phyloP scores from a whole-genome alignment of 352 stramenopile species.

The Aphanomyces astaci region DNA sequence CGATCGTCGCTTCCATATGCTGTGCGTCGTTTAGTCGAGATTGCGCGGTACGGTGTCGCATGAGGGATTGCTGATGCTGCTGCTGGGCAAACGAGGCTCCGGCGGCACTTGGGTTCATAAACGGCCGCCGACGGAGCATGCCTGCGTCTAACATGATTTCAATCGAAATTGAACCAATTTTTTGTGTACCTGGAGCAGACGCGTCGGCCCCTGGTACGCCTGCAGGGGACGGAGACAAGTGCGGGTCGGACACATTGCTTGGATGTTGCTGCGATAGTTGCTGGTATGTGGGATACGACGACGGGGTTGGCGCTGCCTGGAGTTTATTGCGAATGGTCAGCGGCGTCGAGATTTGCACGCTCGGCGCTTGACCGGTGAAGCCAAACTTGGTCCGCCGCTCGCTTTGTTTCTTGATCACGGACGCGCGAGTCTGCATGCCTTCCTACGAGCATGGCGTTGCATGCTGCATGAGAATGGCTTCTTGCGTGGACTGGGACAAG shows the following conservation, averaged over 20 bases:
- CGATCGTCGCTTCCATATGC: constrained; percentile 77
- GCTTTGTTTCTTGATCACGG: constrained; percentile 61
- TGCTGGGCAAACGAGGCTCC: constrained; percentile 57
- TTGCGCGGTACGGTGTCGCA: constrained; percentile 54
- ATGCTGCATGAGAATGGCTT: constrained; percentile 18
- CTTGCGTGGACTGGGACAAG: too few species aligned
- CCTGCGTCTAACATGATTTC: constrained; percentile 26
- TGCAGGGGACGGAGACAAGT: too few species aligned
- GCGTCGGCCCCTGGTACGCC: too few species aligned
- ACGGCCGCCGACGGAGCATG: constrained; percentile 19
- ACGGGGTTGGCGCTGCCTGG: constrained; percentile 23
- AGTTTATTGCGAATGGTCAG: constrained; percentile 50
- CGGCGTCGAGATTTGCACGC: constrained; percentile 69
- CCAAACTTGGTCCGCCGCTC: constrained; percentile 76
- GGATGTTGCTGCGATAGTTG: not conserved
- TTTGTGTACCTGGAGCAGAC: too few species aligned
- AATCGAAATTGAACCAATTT: too few species aligned
- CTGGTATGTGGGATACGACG: constrained; percentile 26
- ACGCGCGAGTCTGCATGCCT: constrained; percentile 54
- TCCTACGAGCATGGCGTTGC: constrained; percentile 29
- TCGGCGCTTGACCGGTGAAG: constrained; percentile 58
- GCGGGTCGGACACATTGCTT: too few species aligned
- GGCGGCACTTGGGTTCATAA: constrained; percentile 8
- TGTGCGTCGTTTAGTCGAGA: constrained; percentile 63
- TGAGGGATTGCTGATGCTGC: constrained; percentile 47